Percentiles rank a stretch among this genome's conserved stretches.
These are phyloP conservation scores for Debaryomyces udenii DNA, from an alignment of 1,139 yeast genomes.

Conservation along the genomic window DNA sequence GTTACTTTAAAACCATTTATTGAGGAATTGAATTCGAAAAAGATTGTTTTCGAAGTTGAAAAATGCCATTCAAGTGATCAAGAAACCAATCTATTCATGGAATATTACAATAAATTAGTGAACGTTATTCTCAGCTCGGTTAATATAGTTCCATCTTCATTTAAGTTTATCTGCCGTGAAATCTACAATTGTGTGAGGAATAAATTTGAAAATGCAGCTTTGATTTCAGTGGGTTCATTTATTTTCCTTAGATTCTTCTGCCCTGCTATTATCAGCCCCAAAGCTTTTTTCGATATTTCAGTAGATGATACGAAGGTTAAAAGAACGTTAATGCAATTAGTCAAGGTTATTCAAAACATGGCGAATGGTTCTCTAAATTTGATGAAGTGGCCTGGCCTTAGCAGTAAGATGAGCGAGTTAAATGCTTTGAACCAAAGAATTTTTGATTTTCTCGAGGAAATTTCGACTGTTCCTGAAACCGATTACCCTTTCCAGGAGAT, in stretches of 20 bases:
- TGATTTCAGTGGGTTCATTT: constrained; percentile 84
- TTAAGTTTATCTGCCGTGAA: constrained; percentile 73
- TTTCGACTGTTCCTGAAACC: constrained; percentile 19
- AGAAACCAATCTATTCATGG: constrained; percentile 57
- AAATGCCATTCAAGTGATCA: constrained; percentile 45
- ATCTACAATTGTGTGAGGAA: constrained; percentile 65
- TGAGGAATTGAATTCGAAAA: constrained; percentile 50
- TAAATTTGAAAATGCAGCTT: constrained; percentile 69
- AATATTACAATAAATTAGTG: constrained; percentile 60
- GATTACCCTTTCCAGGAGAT: constrained; percentile 35
- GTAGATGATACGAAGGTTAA: constrained; percentile 55
- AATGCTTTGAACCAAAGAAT: constrained; percentile 48
- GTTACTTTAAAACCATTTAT: constrained; percentile 58
- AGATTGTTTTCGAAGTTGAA: constrained; percentile 70
- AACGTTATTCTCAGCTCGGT: constrained; percentile 62
- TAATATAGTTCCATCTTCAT: constrained; percentile 66
- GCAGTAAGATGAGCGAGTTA: constrained; percentile 44
- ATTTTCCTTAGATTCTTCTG: constrained; percentile 82
- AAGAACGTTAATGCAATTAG: constrained; percentile 77
- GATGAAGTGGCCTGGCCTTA: constrained; percentile 62
- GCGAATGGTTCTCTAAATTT: constrained; percentile 75
- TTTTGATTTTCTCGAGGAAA: constrained; percentile 44
- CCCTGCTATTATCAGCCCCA: constrained; percentile 93
- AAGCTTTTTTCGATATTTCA: constrained; percentile 55
- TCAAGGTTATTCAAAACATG: constrained; percentile 82